These are phyloP conservation scores for Rhodotorula sp. DNA, from an alignment of 1,284 basidiomycete species.

Conservation along the genomic window DNA sequence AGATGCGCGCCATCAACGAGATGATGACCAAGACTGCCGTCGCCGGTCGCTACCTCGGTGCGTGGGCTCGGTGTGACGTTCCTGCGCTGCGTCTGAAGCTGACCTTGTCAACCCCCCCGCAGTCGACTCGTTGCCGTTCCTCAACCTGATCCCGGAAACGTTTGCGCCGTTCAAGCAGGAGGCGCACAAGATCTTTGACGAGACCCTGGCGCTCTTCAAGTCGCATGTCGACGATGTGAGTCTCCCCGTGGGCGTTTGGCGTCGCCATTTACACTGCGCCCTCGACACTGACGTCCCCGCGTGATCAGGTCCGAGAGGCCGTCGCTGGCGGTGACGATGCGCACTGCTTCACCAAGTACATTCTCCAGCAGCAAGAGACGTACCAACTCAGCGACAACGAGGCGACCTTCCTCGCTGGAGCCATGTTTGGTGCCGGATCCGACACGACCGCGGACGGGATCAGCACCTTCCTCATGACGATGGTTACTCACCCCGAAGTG, in stretches of 20 bases:
- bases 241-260: not conserved
- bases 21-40: constrained; percentile 44
- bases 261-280: too few relatives aligned
- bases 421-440: constrained; percentile 41
- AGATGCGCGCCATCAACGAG: constrained; percentile 41
- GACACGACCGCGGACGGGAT: constrained; percentile 44
- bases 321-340: constrained; percentile 32
- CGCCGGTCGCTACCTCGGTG: constrained; percentile 44
- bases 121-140: constrained; percentile 45
- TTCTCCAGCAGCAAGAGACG: constrained; percentile 40
- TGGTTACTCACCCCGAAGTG: constrained; percentile 31
- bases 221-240: constrained; percentile 39
- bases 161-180: constrained; percentile 45
- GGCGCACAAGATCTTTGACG: constrained; percentile 23
- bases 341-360: constrained; percentile 45
- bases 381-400: constrained; percentile 43
- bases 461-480: constrained; percentile 36
- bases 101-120: not conserved
- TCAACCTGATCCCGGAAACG: constrained; percentile 41
- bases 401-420: constrained; percentile 43
- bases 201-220: constrained; percentile 44
- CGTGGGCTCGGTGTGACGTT: not conserved
- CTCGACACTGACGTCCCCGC: not conserved
- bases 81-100: not conserved
- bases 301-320: constrained; percentile 2